phyloP scores from a whole-genome alignment of 495 filamentous ascomycete genomes.

The Tuber umbilicatum region DNA sequence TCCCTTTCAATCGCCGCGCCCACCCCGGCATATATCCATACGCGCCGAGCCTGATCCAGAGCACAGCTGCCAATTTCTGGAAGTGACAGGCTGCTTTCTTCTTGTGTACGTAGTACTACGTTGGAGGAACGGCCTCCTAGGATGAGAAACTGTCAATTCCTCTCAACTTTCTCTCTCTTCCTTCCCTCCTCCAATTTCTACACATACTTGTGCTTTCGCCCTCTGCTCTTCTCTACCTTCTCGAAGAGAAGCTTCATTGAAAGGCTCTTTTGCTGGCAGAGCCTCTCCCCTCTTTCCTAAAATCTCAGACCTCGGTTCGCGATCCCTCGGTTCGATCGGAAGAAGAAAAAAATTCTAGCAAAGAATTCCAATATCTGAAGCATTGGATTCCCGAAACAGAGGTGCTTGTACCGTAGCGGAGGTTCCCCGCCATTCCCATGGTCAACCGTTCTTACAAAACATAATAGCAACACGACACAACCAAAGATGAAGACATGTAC shows the following conservation, averaged over 20 bases:
- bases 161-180: conserved; percentile 12
- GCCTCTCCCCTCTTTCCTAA: neutral
- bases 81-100: conserved; percentile 9
- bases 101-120: conserved; percentile 6
- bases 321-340: conserved; percentile 2
- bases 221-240: conserved; percentile 9
- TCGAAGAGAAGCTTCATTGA: conserved; percentile 13
- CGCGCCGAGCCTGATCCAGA: conserved; percentile 13
- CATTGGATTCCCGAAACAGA: neutral
- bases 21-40: conserved; percentile 11
- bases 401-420: conserved; percentile 6
- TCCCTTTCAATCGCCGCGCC: neutral
- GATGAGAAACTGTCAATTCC: conserved; percentile 9
- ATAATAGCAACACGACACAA: neutral
- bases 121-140: neutral
- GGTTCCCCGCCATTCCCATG: conserved; percentile 1
- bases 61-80: conserved; percentile 12
- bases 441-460: conserved; percentile 4
- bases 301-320: conserved; percentile 4
- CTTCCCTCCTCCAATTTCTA: neutral
- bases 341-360: too few relatives aligned
- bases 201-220: neutral
- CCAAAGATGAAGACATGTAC: conserved; percentile 13
- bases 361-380: neutral
- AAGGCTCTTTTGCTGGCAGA: conserved; percentile 12